Percentiles rank a stretch among this genome's conserved stretches.
phyloP scores from a whole-genome alignment of 495 filamentous ascomycete species.

The Tuber indicum region DNA sequence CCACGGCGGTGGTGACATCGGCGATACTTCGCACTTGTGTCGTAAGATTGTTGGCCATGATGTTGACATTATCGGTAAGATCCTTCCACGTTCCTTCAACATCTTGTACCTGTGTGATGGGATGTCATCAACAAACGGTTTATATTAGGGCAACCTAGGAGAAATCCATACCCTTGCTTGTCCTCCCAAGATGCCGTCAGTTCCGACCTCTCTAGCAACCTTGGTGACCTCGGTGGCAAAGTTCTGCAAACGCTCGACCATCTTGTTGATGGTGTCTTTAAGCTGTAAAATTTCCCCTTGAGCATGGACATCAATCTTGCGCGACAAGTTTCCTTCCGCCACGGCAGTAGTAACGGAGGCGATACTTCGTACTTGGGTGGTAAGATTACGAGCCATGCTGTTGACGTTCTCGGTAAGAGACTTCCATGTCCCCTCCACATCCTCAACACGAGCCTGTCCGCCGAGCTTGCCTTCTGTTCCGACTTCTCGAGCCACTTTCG shows the following conservation, averaged over 20 bases:
- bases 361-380: conserved; percentile 96
- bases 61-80: conserved; percentile 89
- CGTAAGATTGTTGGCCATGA: conserved; percentile 79
- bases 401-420: conserved; percentile 97
- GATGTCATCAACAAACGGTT: conserved; percentile 11
- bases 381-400: conserved; percentile 97
- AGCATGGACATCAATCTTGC: conserved; percentile 93
- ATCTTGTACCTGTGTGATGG: conserved; percentile 64
- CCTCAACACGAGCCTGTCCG: conserved; percentile 92
- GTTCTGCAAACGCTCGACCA: conserved; percentile 94
- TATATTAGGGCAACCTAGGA: not conserved
- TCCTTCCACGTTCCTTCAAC: conserved; percentile 99
- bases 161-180: conserved; percentile 56
- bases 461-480: conserved; percentile 93
- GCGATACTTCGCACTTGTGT: conserved; percentile 98
- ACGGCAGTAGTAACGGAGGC: conserved; percentile 97
- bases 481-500: conserved; percentile 94
- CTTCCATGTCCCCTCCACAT: conserved; percentile 96
- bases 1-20: conserved; percentile 96
- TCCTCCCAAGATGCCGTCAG: conserved; percentile 89
- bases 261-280: conserved; percentile 97
- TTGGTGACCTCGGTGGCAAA: conserved; percentile 99
- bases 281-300: conserved; percentile 91
- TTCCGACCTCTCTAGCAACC: conserved; percentile 95
- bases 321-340: conserved; percentile 84